Conservation (phyloP, 169 alveolate genomes). For the Toxoplasma gondii region DNA sequence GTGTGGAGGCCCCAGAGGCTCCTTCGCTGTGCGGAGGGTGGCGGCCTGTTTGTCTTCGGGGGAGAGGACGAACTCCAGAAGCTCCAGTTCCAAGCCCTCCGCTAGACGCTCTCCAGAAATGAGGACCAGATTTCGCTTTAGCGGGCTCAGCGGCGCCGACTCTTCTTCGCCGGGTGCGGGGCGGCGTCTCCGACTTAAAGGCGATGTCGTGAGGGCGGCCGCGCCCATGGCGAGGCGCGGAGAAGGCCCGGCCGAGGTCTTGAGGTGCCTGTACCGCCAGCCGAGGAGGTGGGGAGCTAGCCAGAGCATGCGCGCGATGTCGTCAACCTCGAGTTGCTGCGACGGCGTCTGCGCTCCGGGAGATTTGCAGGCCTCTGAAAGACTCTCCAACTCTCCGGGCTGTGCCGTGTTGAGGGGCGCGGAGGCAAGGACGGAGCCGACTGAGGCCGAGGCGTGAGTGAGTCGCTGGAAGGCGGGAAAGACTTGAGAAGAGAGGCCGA, state of each 20-base stretch:
- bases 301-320: conserved; percentile 28
- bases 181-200: conserved; percentile 20
- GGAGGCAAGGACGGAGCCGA: neutral
- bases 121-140: neutral
- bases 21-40: neutral
- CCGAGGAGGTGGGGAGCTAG: conserved; percentile 28
- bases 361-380: neutral
- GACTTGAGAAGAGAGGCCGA: neutral
- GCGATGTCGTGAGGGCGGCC: conserved; percentile 3
- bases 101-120: neutral
- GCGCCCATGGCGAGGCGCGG: neutral
- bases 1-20: neutral
- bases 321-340: neutral
- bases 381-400: neutral
- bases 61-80: conserved; percentile 1
- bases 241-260: neutral
- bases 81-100: neutral
- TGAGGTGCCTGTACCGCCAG: neutral
- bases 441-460: neutral
- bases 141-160: neutral
- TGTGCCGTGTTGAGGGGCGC: neutral
- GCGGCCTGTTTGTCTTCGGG: neutral
- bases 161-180: conserved; percentile 19
- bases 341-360: neutral
- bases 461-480: conserved; percentile 12